phyloP scores from a whole-genome alignment of 306 rosid species.

The Cicer cuneatum region DNA sequence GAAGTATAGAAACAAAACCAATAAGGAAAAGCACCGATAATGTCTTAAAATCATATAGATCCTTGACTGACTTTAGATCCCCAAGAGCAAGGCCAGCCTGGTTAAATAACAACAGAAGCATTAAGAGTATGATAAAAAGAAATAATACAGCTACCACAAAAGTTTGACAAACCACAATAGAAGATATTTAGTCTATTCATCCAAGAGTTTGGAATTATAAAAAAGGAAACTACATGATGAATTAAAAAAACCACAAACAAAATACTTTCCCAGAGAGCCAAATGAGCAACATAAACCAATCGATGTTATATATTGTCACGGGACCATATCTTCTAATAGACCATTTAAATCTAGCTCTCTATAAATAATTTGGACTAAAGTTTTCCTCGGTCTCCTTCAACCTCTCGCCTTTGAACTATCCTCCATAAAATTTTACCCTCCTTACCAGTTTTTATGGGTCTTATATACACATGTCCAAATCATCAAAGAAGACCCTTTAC shows the following conservation, averaged over 20 bases:
- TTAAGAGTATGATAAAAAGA: slow-evolving; percentile 19
- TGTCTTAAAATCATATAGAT: slow-evolving; percentile 87
- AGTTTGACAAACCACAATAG: not conserved
- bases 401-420: not conserved
- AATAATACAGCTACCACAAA: slow-evolving; percentile 26
- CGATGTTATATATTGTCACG: not conserved
- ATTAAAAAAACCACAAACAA: not conserved
- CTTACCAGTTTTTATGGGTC: not conserved
- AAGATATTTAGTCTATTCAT: slow-evolving; percentile 26
- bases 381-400: not conserved
- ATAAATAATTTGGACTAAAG: not conserved
- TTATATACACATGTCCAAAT: not conserved
- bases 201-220: not conserved
- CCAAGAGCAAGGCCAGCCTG: slow-evolving; percentile 99
- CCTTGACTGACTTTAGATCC: slow-evolving; percentile 94
- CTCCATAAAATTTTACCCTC: not conserved
- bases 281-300: not conserved
- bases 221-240: not conserved
- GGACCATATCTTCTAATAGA: not conserved
- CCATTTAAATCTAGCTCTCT: not conserved
- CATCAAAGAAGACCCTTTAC: not conserved
- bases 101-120: slow-evolving; percentile 42
- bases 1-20: slow-evolving; percentile 75
- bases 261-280: not conserved
- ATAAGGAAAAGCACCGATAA: slow-evolving; percentile 86